phyloP scores from a whole-genome alignment of 1,139 yeast species.

The Candida dubliniensis region DNA sequence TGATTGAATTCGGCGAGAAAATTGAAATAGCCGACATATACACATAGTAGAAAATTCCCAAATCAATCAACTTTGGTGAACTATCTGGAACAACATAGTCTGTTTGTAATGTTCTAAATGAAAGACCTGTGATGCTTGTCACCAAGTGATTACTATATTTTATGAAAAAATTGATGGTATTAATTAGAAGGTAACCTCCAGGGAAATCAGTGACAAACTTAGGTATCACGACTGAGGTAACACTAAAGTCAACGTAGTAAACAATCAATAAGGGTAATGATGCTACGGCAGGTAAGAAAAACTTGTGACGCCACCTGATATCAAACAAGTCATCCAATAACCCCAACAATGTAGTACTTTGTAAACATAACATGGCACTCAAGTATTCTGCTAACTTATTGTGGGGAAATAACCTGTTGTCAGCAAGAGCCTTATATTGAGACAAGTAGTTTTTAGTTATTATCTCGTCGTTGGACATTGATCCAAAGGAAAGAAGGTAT shows the following conservation, averaged over 20 bases:
- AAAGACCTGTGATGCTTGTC: slow-evolving; percentile 37
- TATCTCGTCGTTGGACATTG: slow-evolving; percentile 36
- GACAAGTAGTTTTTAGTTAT: slow-evolving; percentile 33
- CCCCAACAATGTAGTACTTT: slow-evolving; percentile 83
- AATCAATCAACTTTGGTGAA: slow-evolving; percentile 56
- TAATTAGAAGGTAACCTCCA: slow-evolving; percentile 24
- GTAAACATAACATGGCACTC: slow-evolving; percentile 79
- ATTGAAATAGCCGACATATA: slow-evolving; percentile 93
- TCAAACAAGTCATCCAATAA: slow-evolving; percentile 93
- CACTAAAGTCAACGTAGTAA: slow-evolving; percentile 91
- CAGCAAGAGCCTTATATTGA: slow-evolving; percentile 34
- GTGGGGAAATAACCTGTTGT: slow-evolving; percentile 67
- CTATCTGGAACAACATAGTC: slow-evolving; percentile 33
- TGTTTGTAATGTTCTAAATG: slow-evolving; percentile 37
- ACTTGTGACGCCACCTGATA: slow-evolving; percentile 95
- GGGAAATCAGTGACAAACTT: slow-evolving; percentile 50
- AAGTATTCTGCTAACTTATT: slow-evolving; percentile 81
- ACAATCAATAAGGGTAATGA: slow-evolving; percentile 88
- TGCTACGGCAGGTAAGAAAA: slow-evolving; percentile 92
- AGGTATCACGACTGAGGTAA: slow-evolving; percentile 88
- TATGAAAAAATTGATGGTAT: slow-evolving; percentile 22
- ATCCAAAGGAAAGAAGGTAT: slow-evolving; percentile 58
- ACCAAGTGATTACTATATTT: slow-evolving; percentile 35
- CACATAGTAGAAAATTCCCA: slow-evolving; percentile 75
- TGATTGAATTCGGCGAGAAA: slow-evolving; percentile 95